Evolutionary conservation across 495 filamentous ascomycete species (phyloP).

Genomic region (Xylaria venustula): DNA sequence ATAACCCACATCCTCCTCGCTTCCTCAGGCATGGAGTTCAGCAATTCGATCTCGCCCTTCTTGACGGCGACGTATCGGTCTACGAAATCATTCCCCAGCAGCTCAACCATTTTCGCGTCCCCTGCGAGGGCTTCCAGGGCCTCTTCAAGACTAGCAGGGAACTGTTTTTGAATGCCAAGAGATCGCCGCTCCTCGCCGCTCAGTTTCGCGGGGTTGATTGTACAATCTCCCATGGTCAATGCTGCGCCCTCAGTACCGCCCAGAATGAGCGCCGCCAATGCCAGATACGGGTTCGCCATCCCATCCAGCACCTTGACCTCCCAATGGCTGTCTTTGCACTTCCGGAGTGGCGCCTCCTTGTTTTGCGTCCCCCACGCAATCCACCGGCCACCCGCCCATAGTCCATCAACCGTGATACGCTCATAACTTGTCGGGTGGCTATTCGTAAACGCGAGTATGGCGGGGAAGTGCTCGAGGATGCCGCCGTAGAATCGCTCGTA

Average conservation of each 20-base stretch:
- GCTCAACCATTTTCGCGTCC: conserved; percentile 41
- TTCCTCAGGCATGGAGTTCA: conserved; percentile 43
- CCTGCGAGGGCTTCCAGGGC: conserved; percentile 50
- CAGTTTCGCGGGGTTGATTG: conserved; percentile 53
- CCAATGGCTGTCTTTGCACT: conserved; percentile 62
- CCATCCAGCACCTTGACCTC: conserved; percentile 72
- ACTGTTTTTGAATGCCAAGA: conserved; percentile 51
- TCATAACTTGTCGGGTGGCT: conserved; percentile 59
- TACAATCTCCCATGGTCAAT: conserved; percentile 58
- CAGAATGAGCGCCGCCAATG: conserved; percentile 62
- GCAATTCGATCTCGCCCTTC: conserved; percentile 47
- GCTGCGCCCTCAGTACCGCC: conserved; percentile 61
- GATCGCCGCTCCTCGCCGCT: conserved; percentile 46
- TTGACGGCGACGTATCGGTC: conserved; percentile 62
- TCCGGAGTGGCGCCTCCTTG: conserved; percentile 65
- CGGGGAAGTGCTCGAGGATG: conserved; percentile 60
- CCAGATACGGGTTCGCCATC: conserved; percentile 70
- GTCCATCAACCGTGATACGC: conserved; percentile 60
- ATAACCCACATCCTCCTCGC: conserved; percentile 58
- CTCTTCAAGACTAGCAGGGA: conserved; percentile 53
- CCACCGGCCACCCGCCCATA: conserved; percentile 76
- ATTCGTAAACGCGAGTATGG: conserved; percentile 66
- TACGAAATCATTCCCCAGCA: conserved; percentile 55
- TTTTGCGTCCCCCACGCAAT: conserved; percentile 77
- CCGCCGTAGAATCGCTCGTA: conserved; percentile 65